These are phyloP conservation scores for Neofusicoccum sp. DNA, from an alignment of 2,329 filamentous ascomycete genomes.

Conservation along the genomic window DNA sequence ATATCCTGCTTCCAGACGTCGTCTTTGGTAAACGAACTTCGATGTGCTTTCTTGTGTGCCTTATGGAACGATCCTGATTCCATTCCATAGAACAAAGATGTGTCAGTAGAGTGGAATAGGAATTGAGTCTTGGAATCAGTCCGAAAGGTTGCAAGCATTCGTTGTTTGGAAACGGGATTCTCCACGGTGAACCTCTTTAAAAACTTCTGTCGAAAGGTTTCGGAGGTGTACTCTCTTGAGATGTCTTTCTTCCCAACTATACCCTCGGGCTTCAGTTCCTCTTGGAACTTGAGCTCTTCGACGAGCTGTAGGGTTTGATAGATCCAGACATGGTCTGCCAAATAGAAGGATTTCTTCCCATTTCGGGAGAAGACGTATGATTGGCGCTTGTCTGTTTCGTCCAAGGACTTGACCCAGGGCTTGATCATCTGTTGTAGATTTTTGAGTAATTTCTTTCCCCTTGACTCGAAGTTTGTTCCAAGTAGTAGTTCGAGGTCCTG, in stretches of 20 bases:
- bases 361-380: neutral
- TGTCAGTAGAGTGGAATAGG: slow-evolving; percentile 16
- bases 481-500: neutral
- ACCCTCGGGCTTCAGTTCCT: neutral
- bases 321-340: slow-evolving; percentile 3
- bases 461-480: too few species aligned
- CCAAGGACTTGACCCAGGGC: neutral
- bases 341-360: neutral
- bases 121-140: slow-evolving; percentile 9
- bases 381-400: neutral
- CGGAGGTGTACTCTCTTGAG: neutral
- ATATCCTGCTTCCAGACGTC: neutral
- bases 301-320: neutral
- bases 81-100: neutral
- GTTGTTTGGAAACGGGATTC: neutral
- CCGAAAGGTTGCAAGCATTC: slow-evolving; percentile 17
- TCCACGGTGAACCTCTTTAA: neutral
- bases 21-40: neutral
- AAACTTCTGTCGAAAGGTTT: neutral
- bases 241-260: neutral
- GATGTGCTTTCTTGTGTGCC: too few species aligned
- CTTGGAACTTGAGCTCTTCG: neutral
- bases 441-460: too few species aligned
- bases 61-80: neutral
- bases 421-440: accelerated